Conservation (phyloP, 1,139 yeast species). For the Geotrichum citri-aurantii region DNA sequence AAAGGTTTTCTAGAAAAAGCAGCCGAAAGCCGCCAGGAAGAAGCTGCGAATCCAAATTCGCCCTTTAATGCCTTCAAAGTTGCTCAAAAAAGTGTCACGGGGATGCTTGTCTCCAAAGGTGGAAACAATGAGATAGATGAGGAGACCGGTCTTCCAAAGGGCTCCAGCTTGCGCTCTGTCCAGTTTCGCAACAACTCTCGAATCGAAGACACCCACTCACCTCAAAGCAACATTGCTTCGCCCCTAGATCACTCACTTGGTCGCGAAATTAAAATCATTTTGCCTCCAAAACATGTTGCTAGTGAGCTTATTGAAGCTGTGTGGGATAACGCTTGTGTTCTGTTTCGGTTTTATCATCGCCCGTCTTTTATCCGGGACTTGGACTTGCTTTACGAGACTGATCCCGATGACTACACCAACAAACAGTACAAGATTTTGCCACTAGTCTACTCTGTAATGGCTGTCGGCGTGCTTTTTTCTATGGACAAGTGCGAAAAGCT, state of each 20-base stretch:
- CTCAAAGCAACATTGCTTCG: conserved; percentile 12
- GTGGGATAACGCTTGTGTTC: conserved; percentile 81
- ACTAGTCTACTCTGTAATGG: conserved; percentile 63
- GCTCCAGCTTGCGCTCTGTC: conserved; percentile 1
- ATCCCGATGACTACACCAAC: conserved; percentile 62
- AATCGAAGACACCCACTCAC: conserved; percentile 8
- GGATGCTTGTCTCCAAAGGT: conserved; percentile 7
- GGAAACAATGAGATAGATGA: conserved; percentile 13
- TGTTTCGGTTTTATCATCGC: conserved; percentile 78
- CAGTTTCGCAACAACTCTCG: neutral
- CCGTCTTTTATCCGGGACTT: conserved; percentile 63
- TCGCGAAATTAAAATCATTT: conserved; percentile 48
- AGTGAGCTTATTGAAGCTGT: conserved; percentile 65
- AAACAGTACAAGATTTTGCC: conserved; percentile 75
- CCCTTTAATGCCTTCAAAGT: conserved; percentile 13
- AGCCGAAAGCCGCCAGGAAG: conserved; percentile 11
- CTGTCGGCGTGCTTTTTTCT: conserved; percentile 68
- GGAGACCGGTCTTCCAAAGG: conserved; percentile 18
- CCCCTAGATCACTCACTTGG: conserved; percentile 12
- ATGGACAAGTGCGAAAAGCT: conserved; percentile 37
- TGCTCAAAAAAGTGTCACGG: conserved; percentile 9
- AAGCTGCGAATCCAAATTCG: conserved; percentile 5
- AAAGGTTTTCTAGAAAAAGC: conserved; percentile 38
- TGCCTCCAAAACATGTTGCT: conserved; percentile 74
- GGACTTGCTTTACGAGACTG: conserved; percentile 57